These are phyloP conservation scores for Suaeda aralocaspica DNA, from an alignment of 148 eudicot genomes.

Conservation along the genomic window DNA sequence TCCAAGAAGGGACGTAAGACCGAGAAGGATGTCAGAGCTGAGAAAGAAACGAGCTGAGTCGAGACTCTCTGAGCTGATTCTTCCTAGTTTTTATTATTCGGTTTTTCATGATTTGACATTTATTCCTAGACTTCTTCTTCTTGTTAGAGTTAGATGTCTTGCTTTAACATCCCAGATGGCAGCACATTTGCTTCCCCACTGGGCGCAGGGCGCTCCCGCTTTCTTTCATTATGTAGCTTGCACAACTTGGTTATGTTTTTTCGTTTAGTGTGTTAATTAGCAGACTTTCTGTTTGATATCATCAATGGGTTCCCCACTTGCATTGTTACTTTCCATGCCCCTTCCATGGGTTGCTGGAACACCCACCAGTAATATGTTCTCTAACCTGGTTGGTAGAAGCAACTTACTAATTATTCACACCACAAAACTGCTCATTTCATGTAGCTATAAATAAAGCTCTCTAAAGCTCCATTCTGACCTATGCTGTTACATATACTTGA, in stretches of 20 bases:
- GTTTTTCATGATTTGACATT: background rate
- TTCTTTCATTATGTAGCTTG: slow-evolving; percentile 16
- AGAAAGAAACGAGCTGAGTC: slow-evolving; percentile 41
- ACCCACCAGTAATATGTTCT: too few relatives aligned
- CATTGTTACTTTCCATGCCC: background rate
- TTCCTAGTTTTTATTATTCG: slow-evolving; percentile 12
- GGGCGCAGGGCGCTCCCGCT: too few relatives aligned
- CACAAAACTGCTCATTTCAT: too few relatives aligned
- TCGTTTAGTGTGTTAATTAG: slow-evolving; percentile 14
- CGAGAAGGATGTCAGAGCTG: slow-evolving; percentile 88
- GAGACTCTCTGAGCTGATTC: slow-evolving; percentile 49
- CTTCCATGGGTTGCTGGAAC: background rate
- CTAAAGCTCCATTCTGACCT: too few relatives aligned
- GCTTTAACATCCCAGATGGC: background rate
- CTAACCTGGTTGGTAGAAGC: too few relatives aligned
- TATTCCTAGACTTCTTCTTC: slow-evolving; percentile 10
- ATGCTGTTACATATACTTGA: too few relatives aligned
- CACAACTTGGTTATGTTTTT: slow-evolving; percentile 10
- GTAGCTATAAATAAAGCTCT: too few relatives aligned
- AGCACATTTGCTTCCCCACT: slow-evolving; percentile 1
- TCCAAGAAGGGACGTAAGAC: slow-evolving; percentile 83
- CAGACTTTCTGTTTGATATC: slow-evolving; percentile 19
- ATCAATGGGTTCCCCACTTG: background rate
- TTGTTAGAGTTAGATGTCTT: slow-evolving; percentile 9
- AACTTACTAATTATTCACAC: too few relatives aligned